Conservation (phyloP, 257 asterid genomes). For the Lycium barbarum region DNA sequence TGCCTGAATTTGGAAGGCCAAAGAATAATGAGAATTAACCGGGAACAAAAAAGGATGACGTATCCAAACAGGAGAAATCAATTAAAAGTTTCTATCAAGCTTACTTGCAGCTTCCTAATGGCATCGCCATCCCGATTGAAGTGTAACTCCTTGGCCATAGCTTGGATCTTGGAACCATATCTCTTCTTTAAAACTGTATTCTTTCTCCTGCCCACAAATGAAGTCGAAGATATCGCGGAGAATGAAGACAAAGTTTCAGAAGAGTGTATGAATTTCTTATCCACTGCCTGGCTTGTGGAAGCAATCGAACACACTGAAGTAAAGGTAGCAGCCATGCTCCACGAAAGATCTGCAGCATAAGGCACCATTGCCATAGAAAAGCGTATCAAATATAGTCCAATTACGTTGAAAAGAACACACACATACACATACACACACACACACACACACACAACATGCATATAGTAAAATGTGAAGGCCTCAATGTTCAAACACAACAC, state of each 20-base stretch:
- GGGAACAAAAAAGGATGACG: neutral
- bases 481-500: neutral
- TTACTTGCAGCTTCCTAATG: constrained; percentile 81
- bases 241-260: constrained; percentile 69
- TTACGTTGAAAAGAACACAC: neutral
- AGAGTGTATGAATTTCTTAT: constrained; percentile 33
- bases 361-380: neutral
- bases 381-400: neutral
- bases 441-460: neutral
- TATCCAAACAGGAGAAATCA: neutral
- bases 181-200: constrained; percentile 47
- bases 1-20: constrained; percentile 47
- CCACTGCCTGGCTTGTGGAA: constrained; percentile 22
- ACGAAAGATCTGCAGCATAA: constrained; percentile 7
- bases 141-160: constrained; percentile 82
- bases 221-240: constrained; percentile 60
- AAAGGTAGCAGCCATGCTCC: constrained; percentile 17
- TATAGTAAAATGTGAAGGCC: neutral
- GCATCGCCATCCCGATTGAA: constrained; percentile 98
- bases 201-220: constrained; percentile 66
- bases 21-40: constrained; percentile 11
- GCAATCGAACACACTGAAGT: constrained; percentile 27
- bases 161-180: constrained; percentile 61
- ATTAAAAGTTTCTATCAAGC: neutral
- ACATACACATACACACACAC: neutral